A percentile compares a stretch with the other conserved stretches of the same genome.
Conservation (phyloP, 208 protist species). For the Leishmania aethiopica region DNA sequence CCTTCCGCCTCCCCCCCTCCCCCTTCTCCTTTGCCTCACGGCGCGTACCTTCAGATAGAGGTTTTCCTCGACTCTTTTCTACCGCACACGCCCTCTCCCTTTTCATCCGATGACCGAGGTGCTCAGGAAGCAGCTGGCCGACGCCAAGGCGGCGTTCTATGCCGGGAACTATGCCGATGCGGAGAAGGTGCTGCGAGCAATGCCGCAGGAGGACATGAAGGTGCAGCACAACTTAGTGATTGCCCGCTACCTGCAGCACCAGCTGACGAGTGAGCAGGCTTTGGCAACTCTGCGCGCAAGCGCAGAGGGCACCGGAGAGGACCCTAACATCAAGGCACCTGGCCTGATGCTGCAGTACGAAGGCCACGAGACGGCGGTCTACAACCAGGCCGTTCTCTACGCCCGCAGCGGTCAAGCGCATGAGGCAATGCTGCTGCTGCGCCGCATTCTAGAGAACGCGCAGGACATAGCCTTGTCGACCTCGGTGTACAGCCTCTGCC, state of each 20-base stretch:
- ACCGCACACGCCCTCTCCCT: background rate
- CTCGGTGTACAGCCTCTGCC: constrained; percentile 60
- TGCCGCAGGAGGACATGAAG: constrained; percentile 80
- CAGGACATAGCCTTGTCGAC: constrained; percentile 54
- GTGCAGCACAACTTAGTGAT: constrained; percentile 84
- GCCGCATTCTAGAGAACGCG: constrained; percentile 64
- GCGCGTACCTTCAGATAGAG: background rate
- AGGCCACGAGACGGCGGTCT: constrained; percentile 79
- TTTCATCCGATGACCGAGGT: constrained; percentile 17
- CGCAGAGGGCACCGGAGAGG: constrained; percentile 29
- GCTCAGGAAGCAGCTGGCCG: constrained; percentile 41
- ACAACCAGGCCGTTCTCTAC: constrained; percentile 77
- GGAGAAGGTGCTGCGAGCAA: constrained; percentile 56
- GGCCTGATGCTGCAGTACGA: constrained; percentile 70
- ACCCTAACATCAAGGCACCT: constrained; percentile 33
- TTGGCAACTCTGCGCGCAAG: constrained; percentile 32
- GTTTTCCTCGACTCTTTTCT: background rate
- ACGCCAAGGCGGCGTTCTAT: constrained; percentile 73
- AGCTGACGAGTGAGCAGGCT: constrained; percentile 62
- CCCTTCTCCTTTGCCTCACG: background rate
- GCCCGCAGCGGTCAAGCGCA: constrained; percentile 65
- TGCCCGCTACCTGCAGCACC: constrained; percentile 61
- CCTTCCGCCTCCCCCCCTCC: background rate
- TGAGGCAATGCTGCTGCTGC: constrained; percentile 70
- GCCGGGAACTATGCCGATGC: constrained; percentile 67